A percentile compares a stretch with the other conserved stretches of the same genome.
phyloP scores from a whole-genome alignment of 805 yeast species.

The Isabelozyma rhagii region DNA sequence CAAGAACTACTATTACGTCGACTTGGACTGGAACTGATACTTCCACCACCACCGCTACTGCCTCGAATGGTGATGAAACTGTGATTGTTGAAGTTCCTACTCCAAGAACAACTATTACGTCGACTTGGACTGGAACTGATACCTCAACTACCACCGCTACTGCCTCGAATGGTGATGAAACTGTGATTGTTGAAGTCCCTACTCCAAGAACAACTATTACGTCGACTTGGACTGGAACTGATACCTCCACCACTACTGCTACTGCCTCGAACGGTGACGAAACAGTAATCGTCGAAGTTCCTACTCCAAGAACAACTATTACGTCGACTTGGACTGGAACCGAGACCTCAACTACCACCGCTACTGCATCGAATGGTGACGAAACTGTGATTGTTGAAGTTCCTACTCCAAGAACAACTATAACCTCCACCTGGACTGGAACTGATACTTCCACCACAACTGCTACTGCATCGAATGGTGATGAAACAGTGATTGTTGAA shows the following conservation, averaged over 20 bases:
- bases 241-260: conserved; percentile 4
- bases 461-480: conserved; percentile 11
- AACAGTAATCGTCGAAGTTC: conserved; percentile 11
- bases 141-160: conserved; percentile 13
- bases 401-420: conserved; percentile 14
- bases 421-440: conserved; percentile 6
- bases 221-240: neutral
- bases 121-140: conserved; percentile 5
- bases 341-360: no score
- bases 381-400: no score
- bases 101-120: conserved; percentile 11
- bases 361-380: no score
- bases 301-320: no score
- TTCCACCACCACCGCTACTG: neutral
- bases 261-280: conserved; percentile 9
- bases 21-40: neutral
- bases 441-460: conserved; percentile 13
- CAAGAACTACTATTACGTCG: neutral
- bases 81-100: conserved; percentile 10
- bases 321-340: no score
- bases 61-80: neutral
- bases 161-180: conserved; percentile 12
- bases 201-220: conserved; percentile 6
- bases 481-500: conserved; percentile 13
- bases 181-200: conserved; percentile 14